A percentile compares a stretch with the other conserved stretches of the same genome.
phyloP scores from a whole-genome alignment of 2,329 filamentous ascomycete genomes.

The Aspergillus melleus region DNA sequence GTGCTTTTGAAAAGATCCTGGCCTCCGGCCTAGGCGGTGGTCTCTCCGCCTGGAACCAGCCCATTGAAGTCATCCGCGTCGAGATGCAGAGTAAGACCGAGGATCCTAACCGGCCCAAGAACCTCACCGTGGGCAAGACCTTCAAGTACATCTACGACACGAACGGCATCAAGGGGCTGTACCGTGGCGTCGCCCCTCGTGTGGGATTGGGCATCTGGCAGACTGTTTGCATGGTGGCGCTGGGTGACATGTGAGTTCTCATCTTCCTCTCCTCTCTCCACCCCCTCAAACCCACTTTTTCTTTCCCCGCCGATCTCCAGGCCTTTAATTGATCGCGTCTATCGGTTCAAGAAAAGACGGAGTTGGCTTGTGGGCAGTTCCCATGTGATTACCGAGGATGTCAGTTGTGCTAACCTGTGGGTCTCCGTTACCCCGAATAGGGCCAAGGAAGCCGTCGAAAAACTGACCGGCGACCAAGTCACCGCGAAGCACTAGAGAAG shows the following conservation, averaged over 20 bases:
- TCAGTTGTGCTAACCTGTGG: slow-evolving; percentile 30
- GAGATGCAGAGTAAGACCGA: slow-evolving; percentile 99
- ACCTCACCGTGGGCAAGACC: slow-evolving; percentile 90
- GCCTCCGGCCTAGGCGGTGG: slow-evolving; percentile 88
- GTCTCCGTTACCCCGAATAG: slow-evolving; percentile 41
- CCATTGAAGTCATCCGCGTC: slow-evolving; percentile 98
- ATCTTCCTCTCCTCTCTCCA: background rate
- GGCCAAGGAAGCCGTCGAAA: slow-evolving; percentile 66
- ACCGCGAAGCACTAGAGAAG: slow-evolving; percentile 63
- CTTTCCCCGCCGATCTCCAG: background rate
- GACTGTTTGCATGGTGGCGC: slow-evolving; percentile 98
- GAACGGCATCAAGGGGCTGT: slow-evolving; percentile 88
- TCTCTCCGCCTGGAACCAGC: slow-evolving; percentile 97
- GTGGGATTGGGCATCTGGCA: slow-evolving; percentile 98
- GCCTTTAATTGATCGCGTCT: no score
- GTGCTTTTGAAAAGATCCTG: slow-evolving; percentile 80
- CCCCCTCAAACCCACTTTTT: no score
- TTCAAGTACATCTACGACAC: slow-evolving; percentile 82
- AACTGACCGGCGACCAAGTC: slow-evolving; percentile 62
- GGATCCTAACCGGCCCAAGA: slow-evolving; percentile 97
- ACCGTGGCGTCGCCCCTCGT: slow-evolving; percentile 91
- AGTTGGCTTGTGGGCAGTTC: slow-evolving; percentile 9
- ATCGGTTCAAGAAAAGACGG: no score
- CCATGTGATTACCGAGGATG: slow-evolving; percentile 29
- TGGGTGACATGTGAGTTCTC: slow-evolving; percentile 86